phyloP scores from a whole-genome alignment of 768 basidiomycete genomes.

The Rhodotorula taiwanensis region DNA sequence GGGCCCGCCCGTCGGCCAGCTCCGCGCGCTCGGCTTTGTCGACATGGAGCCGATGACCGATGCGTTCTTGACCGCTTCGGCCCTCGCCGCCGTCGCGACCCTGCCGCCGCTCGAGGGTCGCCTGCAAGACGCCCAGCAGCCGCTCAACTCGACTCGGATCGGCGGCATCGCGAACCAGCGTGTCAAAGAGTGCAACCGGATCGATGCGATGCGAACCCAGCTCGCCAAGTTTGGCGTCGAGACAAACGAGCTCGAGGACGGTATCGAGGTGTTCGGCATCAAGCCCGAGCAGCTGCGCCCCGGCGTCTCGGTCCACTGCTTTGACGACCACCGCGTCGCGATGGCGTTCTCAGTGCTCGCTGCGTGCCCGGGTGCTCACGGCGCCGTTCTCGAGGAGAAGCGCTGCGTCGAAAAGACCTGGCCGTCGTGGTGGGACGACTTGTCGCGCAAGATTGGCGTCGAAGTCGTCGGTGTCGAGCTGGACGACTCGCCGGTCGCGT shows the following conservation, averaged over 20 bases:
- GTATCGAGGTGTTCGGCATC: constrained; percentile 79
- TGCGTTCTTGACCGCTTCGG: constrained; percentile 92
- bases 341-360: constrained; percentile 95
- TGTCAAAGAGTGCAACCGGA: constrained; percentile 97
- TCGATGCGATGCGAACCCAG: constrained; percentile 92
- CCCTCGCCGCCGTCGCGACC: constrained; percentile 74
- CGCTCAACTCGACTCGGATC: constrained; percentile 62
- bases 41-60: constrained; percentile 99
- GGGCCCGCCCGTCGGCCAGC: constrained; percentile 72
- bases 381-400: constrained; percentile 75
- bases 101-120: constrained; percentile 46
- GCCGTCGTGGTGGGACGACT: constrained; percentile 99
- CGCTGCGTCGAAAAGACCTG: constrained; percentile 98
- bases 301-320: constrained; percentile 84
- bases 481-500: constrained; percentile 46
- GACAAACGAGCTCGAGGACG: constrained; percentile 85
- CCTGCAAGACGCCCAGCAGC: constrained; percentile 23
- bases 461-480: constrained; percentile 79
- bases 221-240: constrained; percentile 92
- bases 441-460: constrained; percentile 93
- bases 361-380: constrained; percentile 49
- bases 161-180: constrained; percentile 94
- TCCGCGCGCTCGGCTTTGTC: constrained; percentile 75
- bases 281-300: constrained; percentile 57
- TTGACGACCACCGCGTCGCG: constrained; percentile 96